These are phyloP conservation scores for Irineochytrium annulatum DNA, from an alignment of 192 early-diverging fungal genomes.

Conservation along the genomic window DNA sequence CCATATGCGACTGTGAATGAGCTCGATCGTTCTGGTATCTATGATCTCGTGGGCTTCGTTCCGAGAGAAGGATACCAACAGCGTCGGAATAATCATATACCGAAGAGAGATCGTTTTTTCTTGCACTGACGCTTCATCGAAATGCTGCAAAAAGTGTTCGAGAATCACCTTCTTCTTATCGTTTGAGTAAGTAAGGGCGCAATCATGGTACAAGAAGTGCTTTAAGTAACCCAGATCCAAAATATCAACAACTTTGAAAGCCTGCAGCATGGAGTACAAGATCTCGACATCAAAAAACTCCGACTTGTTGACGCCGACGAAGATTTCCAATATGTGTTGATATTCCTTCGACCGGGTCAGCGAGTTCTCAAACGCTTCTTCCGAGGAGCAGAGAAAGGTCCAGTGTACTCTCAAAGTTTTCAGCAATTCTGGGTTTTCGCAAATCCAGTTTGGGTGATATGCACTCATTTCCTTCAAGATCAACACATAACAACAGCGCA, in stretches of 20 bases:
- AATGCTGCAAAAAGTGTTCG: slow-evolving; percentile 72
- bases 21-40: slow-evolving; percentile 54
- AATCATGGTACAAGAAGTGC: slow-evolving; percentile 68
- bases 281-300: slow-evolving; percentile 64
- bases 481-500: slow-evolving; percentile 18
- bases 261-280: slow-evolving; percentile 70
- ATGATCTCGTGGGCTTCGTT: slow-evolving; percentile 52
- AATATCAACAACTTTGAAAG: slow-evolving; percentile 64
- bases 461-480: slow-evolving; percentile 21
- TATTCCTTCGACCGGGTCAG: slow-evolving; percentile 41
- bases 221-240: slow-evolving; percentile 58
- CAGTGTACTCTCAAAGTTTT: slow-evolving; percentile 22
- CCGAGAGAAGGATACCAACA: slow-evolving; percentile 62
- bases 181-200: slow-evolving; percentile 51
- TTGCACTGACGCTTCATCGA: slow-evolving; percentile 56
- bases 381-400: slow-evolving; percentile 19
- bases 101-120: slow-evolving; percentile 71
- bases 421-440: slow-evolving; percentile 28
- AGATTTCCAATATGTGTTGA: slow-evolving; percentile 64
- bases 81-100: slow-evolving; percentile 83
- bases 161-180: slow-evolving; percentile 65
- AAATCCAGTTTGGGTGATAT: slow-evolving; percentile 36
- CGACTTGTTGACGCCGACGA: slow-evolving; percentile 60
- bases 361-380: slow-evolving; percentile 9
- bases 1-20: slow-evolving; percentile 61